A percentile compares a stretch with the other conserved stretches of the same genome.
phyloP scores from a whole-genome alignment of 176 grass and related monocot genomes.

The Bolboschoenus planiculmis region DNA sequence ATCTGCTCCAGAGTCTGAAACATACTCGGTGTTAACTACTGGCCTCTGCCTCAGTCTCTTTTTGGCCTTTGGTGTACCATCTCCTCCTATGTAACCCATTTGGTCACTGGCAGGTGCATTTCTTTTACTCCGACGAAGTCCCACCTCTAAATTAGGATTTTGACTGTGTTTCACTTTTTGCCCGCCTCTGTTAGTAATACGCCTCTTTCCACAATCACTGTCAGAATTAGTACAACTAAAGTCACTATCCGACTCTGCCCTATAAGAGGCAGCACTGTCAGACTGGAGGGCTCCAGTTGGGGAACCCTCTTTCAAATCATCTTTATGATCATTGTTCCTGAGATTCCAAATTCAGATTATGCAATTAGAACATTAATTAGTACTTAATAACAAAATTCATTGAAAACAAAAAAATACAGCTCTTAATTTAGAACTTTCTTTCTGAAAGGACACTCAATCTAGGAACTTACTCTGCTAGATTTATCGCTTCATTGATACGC shows the following conservation, averaged over 20 bases:
- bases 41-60: slow-evolving; percentile 23
- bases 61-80: slow-evolving; percentile 7
- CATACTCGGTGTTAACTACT: neutral
- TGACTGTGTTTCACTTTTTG: neutral
- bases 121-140: slow-evolving; percentile 17
- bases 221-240: neutral
- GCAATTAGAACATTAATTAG: neutral
- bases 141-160: neutral
- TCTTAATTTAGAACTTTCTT: neutral
- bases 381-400: neutral
- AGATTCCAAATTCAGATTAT: neutral
- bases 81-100: neutral
- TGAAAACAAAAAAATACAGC: neutral
- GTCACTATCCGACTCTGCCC: neutral
- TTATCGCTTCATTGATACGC: slow-evolving; percentile 75
- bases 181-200: neutral
- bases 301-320: neutral
- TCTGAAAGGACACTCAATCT: neutral
- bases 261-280: neutral
- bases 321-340: neutral
- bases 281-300: slow-evolving; percentile 10
- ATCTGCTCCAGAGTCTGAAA: slow-evolving; percentile 10
- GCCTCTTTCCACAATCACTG: neutral
- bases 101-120: neutral
- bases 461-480: slow-evolving; percentile 48